Base-by-base conservation (phyloP, 2,329 filamentous ascomycete species). In the Neocucurbitaria cava region DNA sequence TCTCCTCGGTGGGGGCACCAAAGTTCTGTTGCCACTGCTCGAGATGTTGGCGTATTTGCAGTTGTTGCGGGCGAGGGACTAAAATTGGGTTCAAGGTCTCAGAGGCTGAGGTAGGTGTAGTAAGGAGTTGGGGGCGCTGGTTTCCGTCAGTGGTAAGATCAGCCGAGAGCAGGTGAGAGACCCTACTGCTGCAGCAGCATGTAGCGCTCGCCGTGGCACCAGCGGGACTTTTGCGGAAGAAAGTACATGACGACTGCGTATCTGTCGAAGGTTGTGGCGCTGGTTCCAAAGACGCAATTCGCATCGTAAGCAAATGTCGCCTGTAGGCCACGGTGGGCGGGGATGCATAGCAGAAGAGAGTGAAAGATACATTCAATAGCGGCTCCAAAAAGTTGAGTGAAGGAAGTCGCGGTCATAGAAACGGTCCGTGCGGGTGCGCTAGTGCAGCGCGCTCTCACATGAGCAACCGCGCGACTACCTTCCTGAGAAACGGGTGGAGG, bases 21-120 rank as follows among this genome's bases (percentile, higher is more conserved):
- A 79, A 68, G 23, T 78, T 64, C 21, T 72, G 58, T 59, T 84
- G 77, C 81, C 81, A 83, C 64, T 71, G 48, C 40, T 56, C 44
- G 1, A 77, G 58, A n/a, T 68, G 70, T 21, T 68, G 43, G 18
- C 72, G 68, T 13, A 75, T 66, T 8, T 62, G 47, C 11, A 62
- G 26, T 3, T 62, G 41, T 41, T 56, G 40, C 10, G 61, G 59
- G 17, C 56, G 58, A 23, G 57, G 45, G 23, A 64, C 30, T 18
- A 64, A 52, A 6, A 52, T 26, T 2, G 66, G 65, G 31, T 67
- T 42, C 13, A 59, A 31, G 10, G 49, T 23, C 2, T 47, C 46
- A 5, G 62, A 24, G 28, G 60, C 17, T 20, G 48, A 38, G 3
- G 49, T 36, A 3, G 62, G 20, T 5, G 50, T n/a, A 8, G 53